These are phyloP conservation scores for Cyamopsis tetragonoloba DNA, from an alignment of 306 rosid species.

Conservation along the genomic window DNA sequence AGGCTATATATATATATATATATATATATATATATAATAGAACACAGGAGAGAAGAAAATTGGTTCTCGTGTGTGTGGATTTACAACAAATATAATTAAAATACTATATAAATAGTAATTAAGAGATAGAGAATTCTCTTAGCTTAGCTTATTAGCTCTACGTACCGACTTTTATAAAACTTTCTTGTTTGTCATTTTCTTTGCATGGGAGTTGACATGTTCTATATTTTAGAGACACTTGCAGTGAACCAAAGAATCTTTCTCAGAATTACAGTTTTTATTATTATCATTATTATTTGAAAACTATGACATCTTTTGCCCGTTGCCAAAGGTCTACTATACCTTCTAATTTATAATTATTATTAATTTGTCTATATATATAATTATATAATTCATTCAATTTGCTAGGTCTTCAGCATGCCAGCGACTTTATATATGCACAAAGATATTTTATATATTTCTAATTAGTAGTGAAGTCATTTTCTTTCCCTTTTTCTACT, in stretches of 20 bases:
- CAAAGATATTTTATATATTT: not conserved
- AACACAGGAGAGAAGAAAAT: slow-evolving; percentile 30
- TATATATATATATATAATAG: no score
- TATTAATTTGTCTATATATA: not conserved
- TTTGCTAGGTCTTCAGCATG: slow-evolving; percentile 21
- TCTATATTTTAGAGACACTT: slow-evolving; percentile 39
- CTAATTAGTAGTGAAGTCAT: slow-evolving; percentile 23
- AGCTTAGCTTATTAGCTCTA: no score
- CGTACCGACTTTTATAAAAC: slow-evolving; percentile 23
- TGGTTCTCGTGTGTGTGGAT: slow-evolving; percentile 49
- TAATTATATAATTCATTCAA: slow-evolving; percentile 18
- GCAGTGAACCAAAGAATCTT: slow-evolving; percentile 52
- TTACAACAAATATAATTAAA: slow-evolving; percentile 33
- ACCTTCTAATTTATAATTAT: slow-evolving; percentile 23
- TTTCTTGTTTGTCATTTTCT: slow-evolving; percentile 39
- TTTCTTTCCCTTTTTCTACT: slow-evolving; percentile 1
- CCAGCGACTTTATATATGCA: not conserved
- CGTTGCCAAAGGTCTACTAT: slow-evolving; percentile 37
- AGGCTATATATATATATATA: no score
- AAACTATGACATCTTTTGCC: slow-evolving; percentile 29
- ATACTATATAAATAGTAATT: no score
- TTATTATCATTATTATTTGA: no score
- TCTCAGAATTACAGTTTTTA: slow-evolving; percentile 33
- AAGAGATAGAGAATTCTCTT: slow-evolving; percentile 50
- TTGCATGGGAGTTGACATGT: slow-evolving; percentile 57